phyloP scores from a whole-genome alignment of 2,329 filamentous ascomycete genomes.

The Penicillium sp. region DNA sequence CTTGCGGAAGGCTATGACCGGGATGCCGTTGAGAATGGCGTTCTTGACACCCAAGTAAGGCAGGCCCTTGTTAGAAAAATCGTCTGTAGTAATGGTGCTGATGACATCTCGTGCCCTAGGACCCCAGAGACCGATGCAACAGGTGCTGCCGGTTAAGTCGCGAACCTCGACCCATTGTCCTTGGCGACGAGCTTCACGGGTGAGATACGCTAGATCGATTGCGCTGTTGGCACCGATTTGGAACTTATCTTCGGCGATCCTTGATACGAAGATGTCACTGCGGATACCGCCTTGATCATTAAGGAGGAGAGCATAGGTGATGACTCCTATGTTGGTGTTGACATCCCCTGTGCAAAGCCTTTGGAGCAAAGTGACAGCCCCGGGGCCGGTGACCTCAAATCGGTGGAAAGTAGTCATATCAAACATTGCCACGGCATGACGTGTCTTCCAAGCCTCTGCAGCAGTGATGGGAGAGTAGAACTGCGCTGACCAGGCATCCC shows the following conservation, averaged over 20 bases:
- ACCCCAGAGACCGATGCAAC: constrained; percentile 63
- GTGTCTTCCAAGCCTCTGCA: constrained; percentile 64
- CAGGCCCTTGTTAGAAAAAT: constrained; percentile 38
- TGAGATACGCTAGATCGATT: constrained; percentile 55
- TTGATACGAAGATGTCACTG: constrained; percentile 58
- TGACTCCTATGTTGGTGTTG: constrained; percentile 46
- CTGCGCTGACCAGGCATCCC: constrained; percentile 58
- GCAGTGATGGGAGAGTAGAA: constrained; percentile 60
- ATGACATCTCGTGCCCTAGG: constrained; percentile 56
- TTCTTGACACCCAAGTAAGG: constrained; percentile 53
- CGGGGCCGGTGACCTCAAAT: constrained; percentile 58
- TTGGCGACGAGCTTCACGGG: constrained; percentile 53
- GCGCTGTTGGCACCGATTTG: constrained; percentile 59
- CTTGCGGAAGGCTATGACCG: constrained; percentile 55
- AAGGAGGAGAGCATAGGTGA: constrained; percentile 59
- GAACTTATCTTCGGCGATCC: constrained; percentile 46
- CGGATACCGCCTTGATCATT: constrained; percentile 54
- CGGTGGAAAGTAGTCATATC: constrained; percentile 62
- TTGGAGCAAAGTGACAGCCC: constrained; percentile 55
- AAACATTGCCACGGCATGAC: constrained; percentile 61
- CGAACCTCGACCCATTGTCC: constrained; percentile 52
- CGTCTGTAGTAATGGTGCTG: constrained; percentile 30
- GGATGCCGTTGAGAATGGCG: constrained; percentile 53
- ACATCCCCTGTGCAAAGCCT: constrained; percentile 43
- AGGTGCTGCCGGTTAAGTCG: constrained; percentile 60